Evolutionary conservation across 176 grass and related monocot species (phyloP), one percentile per base, ranked within the genome.

Genomic region (Secale cereale): DNA sequence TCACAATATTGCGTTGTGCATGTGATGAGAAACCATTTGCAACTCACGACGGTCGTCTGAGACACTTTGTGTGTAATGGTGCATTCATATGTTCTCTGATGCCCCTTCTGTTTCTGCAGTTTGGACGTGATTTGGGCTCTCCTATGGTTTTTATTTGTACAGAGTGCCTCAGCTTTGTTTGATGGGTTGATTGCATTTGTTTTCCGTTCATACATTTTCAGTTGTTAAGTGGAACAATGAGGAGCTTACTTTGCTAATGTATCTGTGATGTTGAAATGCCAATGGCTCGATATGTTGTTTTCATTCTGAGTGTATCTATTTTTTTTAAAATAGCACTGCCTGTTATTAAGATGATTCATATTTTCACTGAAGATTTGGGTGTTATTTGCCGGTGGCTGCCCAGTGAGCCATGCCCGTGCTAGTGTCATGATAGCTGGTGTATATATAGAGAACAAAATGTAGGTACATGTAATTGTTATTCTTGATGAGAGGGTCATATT

Each of bases 51-150:
- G 86, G 90, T 92, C 90, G 50, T 89, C 86, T 92, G 86, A 92
- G 90, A 92, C 86, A 92, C 86, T 83, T 71, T 19, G 48, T 52
- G 89, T 91, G 85, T 87, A 87, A 87, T 91, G 89, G 78, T 91
- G 89, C 89, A 91, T 78, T 85, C 77, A 77, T 87, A 84, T 81
- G 69, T 80, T 84, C 80, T 95, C 93, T 92, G 93, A 95, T 91
- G 91, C 33, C n/a, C 72, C 28, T 15, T 28, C 7, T 27, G 78
- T 52, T 37, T 50, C 41, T 74, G 17, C 25, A 19, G 7, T 48
- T 74, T 48, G 3, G 29, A 26, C 0, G n/a, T 40, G 68, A 40
- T 70, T 70, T 70, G 4, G 36, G 33, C 36, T 36, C 3, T 37
- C 65, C 36, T 4, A 10, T 40, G 9, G 68, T 40, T 70, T 64